A percentile compares a stretch with the other conserved stretches of the same genome.
Conservation (phyloP, 805 yeast genomes). For the Limtongozyma cylindracea region DNA sequence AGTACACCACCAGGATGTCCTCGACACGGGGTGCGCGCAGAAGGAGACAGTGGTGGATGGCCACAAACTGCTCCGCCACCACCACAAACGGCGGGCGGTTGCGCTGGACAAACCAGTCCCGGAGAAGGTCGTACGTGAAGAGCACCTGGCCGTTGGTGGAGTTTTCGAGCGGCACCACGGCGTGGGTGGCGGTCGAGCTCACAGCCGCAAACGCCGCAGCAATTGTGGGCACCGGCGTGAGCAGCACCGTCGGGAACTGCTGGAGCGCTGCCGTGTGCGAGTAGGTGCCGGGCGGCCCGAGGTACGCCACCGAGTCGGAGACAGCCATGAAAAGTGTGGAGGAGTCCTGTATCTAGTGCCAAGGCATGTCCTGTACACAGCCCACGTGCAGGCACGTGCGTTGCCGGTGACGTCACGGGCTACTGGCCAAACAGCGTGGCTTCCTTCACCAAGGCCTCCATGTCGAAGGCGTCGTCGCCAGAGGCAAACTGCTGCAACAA, state of each 20-base stretch:
- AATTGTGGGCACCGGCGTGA: no score
- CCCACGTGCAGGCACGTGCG: no score
- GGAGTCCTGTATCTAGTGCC: no score
- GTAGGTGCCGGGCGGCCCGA: no score
- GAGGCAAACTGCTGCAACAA: conserved; percentile 42
- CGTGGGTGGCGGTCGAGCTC: no score
- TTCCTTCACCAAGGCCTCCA: conserved; percentile 43
- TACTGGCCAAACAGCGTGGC: conserved; percentile 41
- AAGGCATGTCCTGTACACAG: no score
- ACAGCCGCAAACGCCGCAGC: no score
- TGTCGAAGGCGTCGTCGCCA: conserved; percentile 41
- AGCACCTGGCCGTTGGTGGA: conserved; percentile 90
- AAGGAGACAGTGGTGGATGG: conserved; percentile 57
- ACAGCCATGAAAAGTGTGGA: no score
- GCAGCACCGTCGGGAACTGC: no score
- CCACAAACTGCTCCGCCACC: conserved; percentile 59
- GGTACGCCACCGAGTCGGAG: no score
- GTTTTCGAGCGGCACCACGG: conserved; percentile 80
- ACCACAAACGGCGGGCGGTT: conserved; percentile 15
- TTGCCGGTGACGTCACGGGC: no score
- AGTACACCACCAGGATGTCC: conserved; percentile 33
- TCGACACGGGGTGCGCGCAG: conserved; percentile 16
- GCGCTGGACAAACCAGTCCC: conserved; percentile 28
- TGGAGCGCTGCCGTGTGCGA: no score
- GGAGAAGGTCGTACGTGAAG: conserved; percentile 55